Evolutionary conservation across 441 rosid species (phyloP), one percentile per base, ranked within the genome.

Genomic region (Kokia cookei): DNA sequence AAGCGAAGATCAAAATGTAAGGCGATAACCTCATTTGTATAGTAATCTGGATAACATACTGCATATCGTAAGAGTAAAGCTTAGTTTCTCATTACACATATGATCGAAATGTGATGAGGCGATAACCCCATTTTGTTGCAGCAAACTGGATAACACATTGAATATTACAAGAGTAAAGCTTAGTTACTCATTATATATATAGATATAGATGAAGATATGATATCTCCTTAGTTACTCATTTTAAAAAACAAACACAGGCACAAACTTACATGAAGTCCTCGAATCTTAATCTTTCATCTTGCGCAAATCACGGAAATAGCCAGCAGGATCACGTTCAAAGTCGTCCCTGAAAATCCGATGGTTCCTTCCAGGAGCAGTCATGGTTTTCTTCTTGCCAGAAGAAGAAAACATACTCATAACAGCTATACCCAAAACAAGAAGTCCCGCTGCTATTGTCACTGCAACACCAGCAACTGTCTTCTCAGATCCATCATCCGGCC

Each of bases 321-420:
- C 0, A 0, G 45, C 43, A 0, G 75, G 81, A 15, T 78, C 75
- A 5, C 4, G 17, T 17, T 70, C 57, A 24, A 69, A 50, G 5
- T 53, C 59, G 2, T 61, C 55, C 62, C 78, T 63, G 54, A 13
- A 61, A n/a, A 78, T 78, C n/a, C 61, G 42, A 11, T 43, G 19
- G 19, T 29, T 47, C 53, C 64, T 64, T 0, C 83, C 76, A 0
- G 80, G 80, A 35, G 81, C 84, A 45, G 75, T 78, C 81, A 69
- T 78, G 4, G 53, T 71, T 75, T 80, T 77, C 43, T 29, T 42
- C 51, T 3, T 5, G 7, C 29, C 47, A n/a, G 47, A 62, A 24
- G 15, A 4, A 9, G n/a, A 1, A 10, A 12, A 12, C 26, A 15
- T 13, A 4, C 19, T 6, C 9, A 37, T 8, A 3, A 8, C 6